Evolutionary conservation across 139 green algal genomes (phyloP).

Genomic region (Haematococcus lacustris): DNA sequence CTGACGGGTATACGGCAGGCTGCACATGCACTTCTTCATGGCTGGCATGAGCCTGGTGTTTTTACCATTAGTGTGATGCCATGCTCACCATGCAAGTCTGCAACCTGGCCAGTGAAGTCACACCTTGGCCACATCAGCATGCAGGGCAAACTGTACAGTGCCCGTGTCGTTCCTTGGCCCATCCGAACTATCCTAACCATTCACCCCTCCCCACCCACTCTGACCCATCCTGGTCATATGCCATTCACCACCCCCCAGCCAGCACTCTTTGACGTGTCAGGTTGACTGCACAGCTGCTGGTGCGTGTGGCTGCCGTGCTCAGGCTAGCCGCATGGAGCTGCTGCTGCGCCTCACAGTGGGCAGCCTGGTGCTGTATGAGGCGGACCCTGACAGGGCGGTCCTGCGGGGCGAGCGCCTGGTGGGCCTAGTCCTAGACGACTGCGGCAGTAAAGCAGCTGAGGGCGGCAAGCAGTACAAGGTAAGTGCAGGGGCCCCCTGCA

Average conservation of each 20-base stretch:
- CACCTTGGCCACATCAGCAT: neutral
- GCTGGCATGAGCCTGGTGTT: neutral
- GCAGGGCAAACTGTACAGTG: neutral
- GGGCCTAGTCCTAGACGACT: conserved; percentile 15
- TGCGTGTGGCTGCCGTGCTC: neutral
- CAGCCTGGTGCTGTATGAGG: conserved; percentile 21
- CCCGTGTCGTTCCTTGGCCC: neutral
- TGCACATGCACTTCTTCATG: neutral
- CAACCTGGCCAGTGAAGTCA: neutral
- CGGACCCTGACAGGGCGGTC: neutral
- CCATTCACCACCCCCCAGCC: no score
- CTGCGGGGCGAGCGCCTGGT: conserved; percentile 7
- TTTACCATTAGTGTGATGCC: neutral
- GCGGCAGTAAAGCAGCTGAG: neutral
- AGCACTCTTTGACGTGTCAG: neutral
- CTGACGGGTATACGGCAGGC: neutral
- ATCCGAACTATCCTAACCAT: no score
- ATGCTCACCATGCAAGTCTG: neutral
- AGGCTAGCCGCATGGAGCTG: conserved; percentile 8
- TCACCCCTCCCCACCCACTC: no score
- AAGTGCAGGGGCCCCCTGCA: neutral
- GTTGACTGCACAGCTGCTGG: neutral
- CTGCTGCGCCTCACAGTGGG: conserved; percentile 14
- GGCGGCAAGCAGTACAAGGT: conserved; percentile 18
- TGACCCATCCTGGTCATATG: no score